Evolutionary conservation across 192 early-diverging fungal genomes (phyloP).

Genomic region (Coemansia sp.): DNA sequence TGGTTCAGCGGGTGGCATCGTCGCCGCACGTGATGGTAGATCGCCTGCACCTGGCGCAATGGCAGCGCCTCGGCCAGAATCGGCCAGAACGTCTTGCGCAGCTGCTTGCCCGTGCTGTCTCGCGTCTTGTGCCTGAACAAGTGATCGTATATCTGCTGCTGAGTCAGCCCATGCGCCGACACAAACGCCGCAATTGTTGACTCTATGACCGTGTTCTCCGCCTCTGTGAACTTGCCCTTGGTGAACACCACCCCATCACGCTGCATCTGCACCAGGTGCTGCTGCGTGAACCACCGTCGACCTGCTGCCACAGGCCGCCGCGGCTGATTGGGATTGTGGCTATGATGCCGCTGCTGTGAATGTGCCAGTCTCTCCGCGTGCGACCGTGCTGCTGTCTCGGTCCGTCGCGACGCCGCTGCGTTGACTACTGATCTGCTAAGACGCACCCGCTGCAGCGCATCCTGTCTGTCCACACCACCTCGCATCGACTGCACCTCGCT

Average conservation of each 20-base stretch:
- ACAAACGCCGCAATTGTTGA: constrained; percentile 20
- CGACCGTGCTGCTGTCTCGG: not conserved
- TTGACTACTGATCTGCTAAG: constrained; percentile 15
- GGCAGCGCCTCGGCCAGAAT: constrained; percentile 44
- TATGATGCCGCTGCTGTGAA: not conserved
- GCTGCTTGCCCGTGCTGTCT: constrained; percentile 19
- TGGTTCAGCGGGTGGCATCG: constrained; percentile 50
- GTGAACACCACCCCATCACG: constrained; percentile 39
- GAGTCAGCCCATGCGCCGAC: constrained; percentile 20
- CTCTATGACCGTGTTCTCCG: constrained; percentile 39
- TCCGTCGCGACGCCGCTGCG: constrained; percentile 6
- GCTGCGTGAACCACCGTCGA: constrained; percentile 43
- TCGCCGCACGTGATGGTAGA: constrained; percentile 50
- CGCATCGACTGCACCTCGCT: constrained; percentile 11
- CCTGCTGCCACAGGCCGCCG: not conserved
- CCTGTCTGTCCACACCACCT: not conserved
- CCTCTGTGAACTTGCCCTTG: constrained; percentile 50
- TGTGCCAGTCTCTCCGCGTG: not conserved
- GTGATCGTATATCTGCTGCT: constrained; percentile 33
- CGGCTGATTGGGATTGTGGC: not conserved
- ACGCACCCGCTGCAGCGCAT: constrained; percentile 33
- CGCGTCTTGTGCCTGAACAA: constrained; percentile 30
- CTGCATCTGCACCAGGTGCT: constrained; percentile 39
- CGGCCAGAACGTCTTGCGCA: constrained; percentile 45
- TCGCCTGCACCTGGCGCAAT: constrained; percentile 42